Evolutionary conservation across 2,329 filamentous ascomycete genomes (phyloP).

Genomic region (Colletotrichum tofieldiae): DNA sequence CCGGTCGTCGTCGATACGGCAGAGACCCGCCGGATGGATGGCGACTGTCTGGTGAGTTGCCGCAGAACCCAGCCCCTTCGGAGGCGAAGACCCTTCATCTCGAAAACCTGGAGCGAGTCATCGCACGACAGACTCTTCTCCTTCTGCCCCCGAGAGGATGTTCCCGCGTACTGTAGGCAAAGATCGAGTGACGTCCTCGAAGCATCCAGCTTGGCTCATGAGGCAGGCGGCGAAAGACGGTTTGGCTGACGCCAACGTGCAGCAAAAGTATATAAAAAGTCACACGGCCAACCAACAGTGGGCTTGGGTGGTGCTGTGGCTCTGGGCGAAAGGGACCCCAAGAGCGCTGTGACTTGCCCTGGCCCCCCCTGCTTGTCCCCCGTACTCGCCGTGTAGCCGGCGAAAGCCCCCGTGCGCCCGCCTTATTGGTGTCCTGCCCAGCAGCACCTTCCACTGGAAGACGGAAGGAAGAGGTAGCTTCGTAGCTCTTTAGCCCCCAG

Average conservation of each 20-base stretch:
- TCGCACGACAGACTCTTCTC: neutral
- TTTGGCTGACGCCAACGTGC: constrained; percentile 27
- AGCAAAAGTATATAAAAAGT: constrained; percentile 37
- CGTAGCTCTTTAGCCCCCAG: constrained; percentile 44
- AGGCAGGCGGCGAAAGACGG: constrained; percentile 8
- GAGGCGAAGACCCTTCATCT: constrained; percentile 15
- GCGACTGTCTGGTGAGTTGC: constrained; percentile 21
- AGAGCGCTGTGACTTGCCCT: constrained; percentile 37
- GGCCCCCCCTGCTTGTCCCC: constrained; percentile 13
- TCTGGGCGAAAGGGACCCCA: constrained; percentile 27
- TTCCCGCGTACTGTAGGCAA: constrained; percentile 1
- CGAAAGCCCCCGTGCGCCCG: constrained; percentile 10
- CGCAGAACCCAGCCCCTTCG: constrained; percentile 36
- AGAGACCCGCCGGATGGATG: constrained; percentile 39
- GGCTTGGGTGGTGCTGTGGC: constrained; percentile 34
- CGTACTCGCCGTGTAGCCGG: neutral
- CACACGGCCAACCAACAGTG: constrained; percentile 27
- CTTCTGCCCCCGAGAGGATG: neutral
- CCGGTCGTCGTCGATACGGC: constrained; percentile 35
- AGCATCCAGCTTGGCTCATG: neutral
- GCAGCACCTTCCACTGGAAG: constrained; percentile 2
- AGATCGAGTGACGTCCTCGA: constrained; percentile 19
- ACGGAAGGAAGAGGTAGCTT: constrained; percentile 22
- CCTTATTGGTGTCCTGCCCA: constrained; percentile 2
- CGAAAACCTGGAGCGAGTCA: constrained; percentile 10